Conservation (phyloP, 345 rosid species). For the Syzygium aqueum region DNA sequence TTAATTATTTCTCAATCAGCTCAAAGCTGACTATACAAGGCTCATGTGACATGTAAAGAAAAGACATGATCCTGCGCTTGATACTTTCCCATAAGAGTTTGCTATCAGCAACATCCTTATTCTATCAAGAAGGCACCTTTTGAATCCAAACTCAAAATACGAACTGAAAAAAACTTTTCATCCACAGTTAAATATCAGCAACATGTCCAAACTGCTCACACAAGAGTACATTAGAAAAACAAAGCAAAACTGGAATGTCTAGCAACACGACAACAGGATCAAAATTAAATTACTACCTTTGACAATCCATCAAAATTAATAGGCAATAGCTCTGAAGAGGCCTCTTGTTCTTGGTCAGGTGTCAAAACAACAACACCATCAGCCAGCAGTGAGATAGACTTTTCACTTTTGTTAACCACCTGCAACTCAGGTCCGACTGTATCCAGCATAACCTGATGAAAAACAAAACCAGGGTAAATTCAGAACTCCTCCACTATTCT, state of each 20-base stretch:
- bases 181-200: not conserved
- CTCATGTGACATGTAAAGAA: not conserved
- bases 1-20: not conserved
- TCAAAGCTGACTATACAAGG: not conserved
- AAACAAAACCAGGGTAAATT: not conserved
- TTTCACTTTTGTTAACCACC: constrained; percentile 73
- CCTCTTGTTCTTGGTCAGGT: constrained; percentile 67
- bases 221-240: not conserved
- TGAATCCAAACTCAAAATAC: not conserved
- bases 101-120: not conserved
- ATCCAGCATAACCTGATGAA: constrained; percentile 81
- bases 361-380: constrained; percentile 74
- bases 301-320: constrained; percentile 86
- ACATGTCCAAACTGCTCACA: not conserved
- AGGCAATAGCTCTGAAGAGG: constrained; percentile 78
- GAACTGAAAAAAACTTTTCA: not conserved
- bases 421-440: constrained; percentile 92
- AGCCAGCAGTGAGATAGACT: constrained; percentile 61
- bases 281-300: constrained; percentile 32
- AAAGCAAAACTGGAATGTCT: not conserved
- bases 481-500: not conserved
- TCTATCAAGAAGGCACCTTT: not conserved
- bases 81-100: not conserved
- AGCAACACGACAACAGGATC: not conserved
- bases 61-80: not conserved